phyloP scores from a whole-genome alignment of 2,329 filamentous ascomycete species.

The Monosporascus sp. region DNA sequence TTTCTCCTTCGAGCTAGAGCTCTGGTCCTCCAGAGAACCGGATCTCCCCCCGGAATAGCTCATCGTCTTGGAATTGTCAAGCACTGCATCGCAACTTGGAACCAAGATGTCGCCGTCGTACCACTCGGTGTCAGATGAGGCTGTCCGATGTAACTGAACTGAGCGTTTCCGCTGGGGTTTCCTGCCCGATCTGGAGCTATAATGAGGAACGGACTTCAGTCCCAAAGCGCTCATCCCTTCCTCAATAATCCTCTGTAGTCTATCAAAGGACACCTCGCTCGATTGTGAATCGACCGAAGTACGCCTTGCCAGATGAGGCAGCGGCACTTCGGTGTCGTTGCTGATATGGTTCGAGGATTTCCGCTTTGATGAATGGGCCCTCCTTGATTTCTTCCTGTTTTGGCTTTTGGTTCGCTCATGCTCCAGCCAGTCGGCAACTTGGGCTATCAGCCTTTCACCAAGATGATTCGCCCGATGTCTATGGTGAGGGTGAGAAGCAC shows the following conservation, averaged over 20 bases:
- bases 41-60: constrained; percentile 59
- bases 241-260: constrained; percentile 73
- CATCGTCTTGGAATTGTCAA: constrained; percentile 89
- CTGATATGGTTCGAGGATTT: constrained; percentile 33
- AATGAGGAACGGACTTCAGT: constrained; percentile 38
- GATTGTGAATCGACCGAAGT: constrained; percentile 61
- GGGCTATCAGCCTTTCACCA: constrained; percentile 58
- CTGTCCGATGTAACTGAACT: constrained; percentile 38
- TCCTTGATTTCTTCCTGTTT: constrained; percentile 47
- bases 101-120: constrained; percentile 76
- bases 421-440: constrained; percentile 79
- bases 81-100: constrained; percentile 73
- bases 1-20: constrained; percentile 36
- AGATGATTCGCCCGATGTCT: constrained; percentile 29
- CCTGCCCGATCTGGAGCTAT: constrained; percentile 38
- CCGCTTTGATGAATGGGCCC: constrained; percentile 33
- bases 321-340: constrained; percentile 8
- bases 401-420: constrained; percentile 67
- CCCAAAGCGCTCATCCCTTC: constrained; percentile 55
- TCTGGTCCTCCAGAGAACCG: constrained; percentile 33
- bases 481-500: constrained; percentile 27
- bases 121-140: constrained; percentile 81
- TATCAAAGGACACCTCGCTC: constrained; percentile 69
- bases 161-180: constrained; percentile 31
- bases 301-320: constrained; percentile 25